Evolutionary conservation across 2,329 filamentous ascomycete genomes (phyloP), one percentile per base, ranked within the genome.

Genomic region (Clathrospora elynae): DNA sequence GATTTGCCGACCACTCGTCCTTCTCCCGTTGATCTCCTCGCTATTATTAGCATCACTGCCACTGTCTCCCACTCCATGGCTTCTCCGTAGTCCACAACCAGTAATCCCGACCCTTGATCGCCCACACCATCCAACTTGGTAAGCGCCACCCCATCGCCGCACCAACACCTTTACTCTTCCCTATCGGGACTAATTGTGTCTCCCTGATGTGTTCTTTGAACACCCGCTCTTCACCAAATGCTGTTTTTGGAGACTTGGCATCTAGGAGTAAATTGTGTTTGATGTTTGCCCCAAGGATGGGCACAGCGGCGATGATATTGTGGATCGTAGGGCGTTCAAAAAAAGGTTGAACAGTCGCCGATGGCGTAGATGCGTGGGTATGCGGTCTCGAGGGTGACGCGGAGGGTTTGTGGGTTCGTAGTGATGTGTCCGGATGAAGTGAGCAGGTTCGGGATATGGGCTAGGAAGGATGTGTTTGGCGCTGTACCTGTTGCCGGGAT

Each of bases 391-490:
- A n/a, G n/a, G n/a, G n/a, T n/a, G 28, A 77, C 74, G 13, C 77
- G 73, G 3, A 78, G 65, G 1, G 74, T 78, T 7, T 55, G 37
- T 0, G 49, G 52, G 53, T 82, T 74, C 5, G 74, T 77, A 17
- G 67, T 66, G 30, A 84, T 74, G 61, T 75, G 78, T 10, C 75
- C 76, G 4, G 58, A 65, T 0, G 66, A 61, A 45, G 73, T 67
- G 3, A 83, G 70, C 26, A 79, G 72, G 5, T 68, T 57, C 3
- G 57, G 36, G n/a, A n/a, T n/a, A n/a, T n/a, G n/a, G 0, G 80
- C 78, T 1, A 84, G 64, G 59, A 75, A 83, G 6, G 66, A 68
- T 13, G 74, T 78, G 62, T 80, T 82, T 0, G 79, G 79, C 6
- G 64, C 57, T 9, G 75, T 75, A 18, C 80, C 80, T 10, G 73